Percentiles rank a stretch among this genome's conserved stretches.
Conservation (phyloP, 2,329 filamentous ascomycete species). For the Fonsecaea pugnacius region DNA sequence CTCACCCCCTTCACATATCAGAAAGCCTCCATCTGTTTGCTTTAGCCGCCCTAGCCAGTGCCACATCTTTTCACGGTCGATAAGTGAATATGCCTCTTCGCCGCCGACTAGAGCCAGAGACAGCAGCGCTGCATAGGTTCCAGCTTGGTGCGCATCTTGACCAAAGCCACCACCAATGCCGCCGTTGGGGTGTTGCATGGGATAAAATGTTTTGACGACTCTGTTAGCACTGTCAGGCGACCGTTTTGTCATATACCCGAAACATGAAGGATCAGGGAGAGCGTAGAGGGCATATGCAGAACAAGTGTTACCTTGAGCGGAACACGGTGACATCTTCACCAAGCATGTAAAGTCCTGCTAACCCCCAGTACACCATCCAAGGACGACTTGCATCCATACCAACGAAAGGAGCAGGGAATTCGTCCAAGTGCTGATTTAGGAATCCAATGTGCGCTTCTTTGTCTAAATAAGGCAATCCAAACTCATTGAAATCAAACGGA, state of each 20-base stretch:
- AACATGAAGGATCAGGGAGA: neutral
- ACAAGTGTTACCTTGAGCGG: conserved; percentile 57
- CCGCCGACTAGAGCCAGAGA: conserved; percentile 79
- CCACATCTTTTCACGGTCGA: conserved; percentile 87
- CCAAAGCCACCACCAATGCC: conserved; percentile 95
- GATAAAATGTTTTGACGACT: conserved; percentile 72
- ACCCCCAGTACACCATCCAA: conserved; percentile 93
- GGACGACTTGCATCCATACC: conserved; percentile 83
- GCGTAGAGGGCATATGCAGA: neutral
- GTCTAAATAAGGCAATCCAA: conserved; percentile 76
- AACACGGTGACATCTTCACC: conserved; percentile 73
- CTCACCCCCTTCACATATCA: conserved; percentile 82
- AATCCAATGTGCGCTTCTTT: conserved; percentile 60
- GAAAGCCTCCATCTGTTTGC: conserved; percentile 85
- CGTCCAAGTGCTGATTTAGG: conserved; percentile 55
- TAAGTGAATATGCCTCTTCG: conserved; percentile 70
- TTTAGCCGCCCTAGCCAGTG: conserved; percentile 86
- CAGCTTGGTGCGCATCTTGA: conserved; percentile 84
- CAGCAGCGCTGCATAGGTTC: conserved; percentile 82
- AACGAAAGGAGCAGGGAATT: conserved; percentile 71
- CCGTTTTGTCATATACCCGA: neutral
- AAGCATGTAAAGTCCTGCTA: conserved; percentile 74
- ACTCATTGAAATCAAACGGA: conserved; percentile 63
- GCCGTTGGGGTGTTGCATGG: conserved; percentile 80
- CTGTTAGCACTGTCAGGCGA: conserved; percentile 42